phyloP scores from a whole-genome alignment of 805 yeast species.

The Metschnikowia borealis region DNA sequence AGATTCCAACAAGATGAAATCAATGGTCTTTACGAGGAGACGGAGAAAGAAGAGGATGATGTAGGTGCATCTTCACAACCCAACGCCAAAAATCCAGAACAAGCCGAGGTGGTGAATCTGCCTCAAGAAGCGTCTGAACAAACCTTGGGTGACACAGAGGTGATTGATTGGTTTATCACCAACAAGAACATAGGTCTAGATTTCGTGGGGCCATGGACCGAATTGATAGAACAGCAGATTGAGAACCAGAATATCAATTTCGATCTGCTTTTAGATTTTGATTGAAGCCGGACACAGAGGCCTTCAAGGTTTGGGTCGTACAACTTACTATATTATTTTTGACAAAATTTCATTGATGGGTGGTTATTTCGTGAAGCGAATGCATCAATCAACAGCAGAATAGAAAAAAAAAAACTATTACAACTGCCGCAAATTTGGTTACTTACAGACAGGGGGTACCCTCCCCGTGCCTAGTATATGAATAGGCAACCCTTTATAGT shows the following conservation, averaged over 20 bases:
- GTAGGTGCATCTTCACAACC: not conserved
- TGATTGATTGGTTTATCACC: conserved; percentile 42
- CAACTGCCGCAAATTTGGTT: not conserved
- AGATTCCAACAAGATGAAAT: conserved; percentile 7
- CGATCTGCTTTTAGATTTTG: conserved; percentile 8
- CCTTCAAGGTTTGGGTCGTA: not conserved
- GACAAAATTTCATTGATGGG: not conserved
- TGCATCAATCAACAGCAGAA: not conserved
- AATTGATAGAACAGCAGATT: conserved; percentile 68
- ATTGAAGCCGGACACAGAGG: not conserved
- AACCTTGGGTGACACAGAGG: conserved; percentile 34
- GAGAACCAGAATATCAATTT: conserved; percentile 17
- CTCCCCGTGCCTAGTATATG: conserved; percentile 17
- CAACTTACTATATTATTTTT: not conserved
- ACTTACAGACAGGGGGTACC: not conserved
- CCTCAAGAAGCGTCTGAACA: not conserved
- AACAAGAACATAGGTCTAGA: conserved; percentile 36
- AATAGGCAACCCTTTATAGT: conserved; percentile 18
- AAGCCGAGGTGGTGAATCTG: not conserved
- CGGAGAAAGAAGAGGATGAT: conserved; percentile 10
- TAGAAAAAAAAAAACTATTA: not conserved
- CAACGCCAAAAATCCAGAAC: not conserved
- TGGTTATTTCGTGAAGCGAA: not conserved
- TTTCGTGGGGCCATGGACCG: conserved; percentile 72
- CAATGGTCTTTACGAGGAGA: not conserved